Evolutionary conservation across 345 rosid genomes (phyloP), one percentile per base, ranked within the genome.

Genomic region (Anacardium occidentale): DNA sequence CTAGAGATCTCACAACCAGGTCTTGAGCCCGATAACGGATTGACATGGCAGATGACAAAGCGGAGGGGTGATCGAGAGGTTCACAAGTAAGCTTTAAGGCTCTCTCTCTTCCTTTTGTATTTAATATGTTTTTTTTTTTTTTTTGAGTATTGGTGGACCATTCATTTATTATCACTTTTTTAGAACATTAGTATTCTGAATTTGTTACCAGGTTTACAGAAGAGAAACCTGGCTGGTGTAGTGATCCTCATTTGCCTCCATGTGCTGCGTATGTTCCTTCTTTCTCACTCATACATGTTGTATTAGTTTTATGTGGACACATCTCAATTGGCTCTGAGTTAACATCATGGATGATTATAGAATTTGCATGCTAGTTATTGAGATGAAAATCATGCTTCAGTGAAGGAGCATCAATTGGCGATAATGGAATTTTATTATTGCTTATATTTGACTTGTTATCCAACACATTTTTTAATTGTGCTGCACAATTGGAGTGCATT

Each of bases 1-100:
- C 78, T 94, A 80, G 94, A 94, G 80, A 94, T 94, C 74, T 91
- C 98, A 65, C 98, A 94, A 72, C 97, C 98, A 17, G 98, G 97
- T 64, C 89, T 94, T 76, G 98, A 94, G 78, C 98, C 98, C 76
- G 86, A 90, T 75, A 80, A 84, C 66, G 93, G 96, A 73, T 85
- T 91, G 76, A 90, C 94, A 29, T 94, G 98, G 97, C 89, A 90
- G 83, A 94, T 94, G 97, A 94, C 98, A 42, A 94, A 94, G 88
- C 84, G 98, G 81, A 86, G 90, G 87, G 93, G 90, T 34, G 88
- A 87, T 84, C 80, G 73, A 67, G 94, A 91, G 83, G 96, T 91
- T 83, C 98, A 94, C 91, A 94, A 87, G 97, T 94, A 88, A 55
- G 84, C 55, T 76, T 77, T 26, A 59, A 72, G 70, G 64, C 73